Percentiles rank a stretch among this genome's conserved stretches.
Evolutionary conservation across 495 filamentous ascomycete species (phyloP).

Genomic region (Penicilliopsis zonata): DNA sequence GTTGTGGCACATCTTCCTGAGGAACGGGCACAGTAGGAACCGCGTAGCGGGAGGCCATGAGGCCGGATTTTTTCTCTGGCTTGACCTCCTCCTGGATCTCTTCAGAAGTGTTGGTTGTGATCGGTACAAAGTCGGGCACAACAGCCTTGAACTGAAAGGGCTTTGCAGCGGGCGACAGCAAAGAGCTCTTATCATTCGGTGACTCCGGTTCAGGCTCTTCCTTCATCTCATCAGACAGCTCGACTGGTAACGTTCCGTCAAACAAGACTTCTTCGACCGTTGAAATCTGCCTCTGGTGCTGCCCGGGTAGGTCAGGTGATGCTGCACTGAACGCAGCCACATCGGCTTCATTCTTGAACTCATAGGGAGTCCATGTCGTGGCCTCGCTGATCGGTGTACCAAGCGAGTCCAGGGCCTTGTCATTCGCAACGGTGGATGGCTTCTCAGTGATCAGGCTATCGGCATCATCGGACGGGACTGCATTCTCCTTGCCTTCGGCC

Average conservation of each 20-base stretch:
- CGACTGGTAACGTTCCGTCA: constrained; percentile 2
- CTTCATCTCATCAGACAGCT: constrained; percentile 11
- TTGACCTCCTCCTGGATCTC: constrained; percentile 8
- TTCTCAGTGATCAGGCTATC: constrained; percentile 1
- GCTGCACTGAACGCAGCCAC: constrained; percentile 22
- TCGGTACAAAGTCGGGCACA: constrained; percentile 33
- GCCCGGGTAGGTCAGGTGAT: constrained; percentile 10
- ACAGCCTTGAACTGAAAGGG: constrained; percentile 51
- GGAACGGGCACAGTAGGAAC: constrained; percentile 11
- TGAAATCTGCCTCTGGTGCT: constrained; percentile 2
- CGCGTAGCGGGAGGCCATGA: constrained; percentile 30
- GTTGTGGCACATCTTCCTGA: constrained; percentile 11
- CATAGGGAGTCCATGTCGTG: constrained; percentile 30
- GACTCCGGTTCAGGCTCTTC: constrained; percentile 2
- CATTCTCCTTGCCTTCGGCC: constrained; percentile 38
- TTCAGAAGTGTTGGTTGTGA: constrained; percentile 24
- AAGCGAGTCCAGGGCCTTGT: constrained; percentile 16
- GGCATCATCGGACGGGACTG: constrained; percentile 11
- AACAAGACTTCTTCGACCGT: constrained; percentile 2
- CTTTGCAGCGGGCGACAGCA: constrained; percentile 54
- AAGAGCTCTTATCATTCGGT: constrained; percentile 12
- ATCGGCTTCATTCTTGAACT: constrained; percentile 26
- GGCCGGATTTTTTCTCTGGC: constrained; percentile 11
- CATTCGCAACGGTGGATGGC: constrained; percentile 3
- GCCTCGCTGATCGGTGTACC: constrained; percentile 28